Evolutionary conservation across 2,329 filamentous ascomycete genomes (phyloP).

Genomic region (Venturia effusa): DNA sequence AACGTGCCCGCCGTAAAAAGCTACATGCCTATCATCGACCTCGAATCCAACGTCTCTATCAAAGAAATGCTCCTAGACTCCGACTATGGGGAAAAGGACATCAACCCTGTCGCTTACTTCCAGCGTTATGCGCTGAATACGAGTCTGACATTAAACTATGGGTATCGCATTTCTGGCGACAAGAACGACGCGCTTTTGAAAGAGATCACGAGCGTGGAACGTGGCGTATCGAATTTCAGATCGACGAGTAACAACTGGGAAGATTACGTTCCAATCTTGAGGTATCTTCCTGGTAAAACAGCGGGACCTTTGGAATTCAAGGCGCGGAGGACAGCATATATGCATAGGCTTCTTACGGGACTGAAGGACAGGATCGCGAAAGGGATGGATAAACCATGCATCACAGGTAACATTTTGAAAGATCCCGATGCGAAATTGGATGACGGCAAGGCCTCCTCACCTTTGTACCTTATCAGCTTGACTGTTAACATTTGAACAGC

Average conservation of each 20-base stretch:
- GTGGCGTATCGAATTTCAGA: slow-evolving; percentile 63
- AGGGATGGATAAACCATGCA: slow-evolving; percentile 57
- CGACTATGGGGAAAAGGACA: slow-evolving; percentile 60
- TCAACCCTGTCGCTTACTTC: slow-evolving; percentile 39
- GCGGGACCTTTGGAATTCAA: slow-evolving; percentile 11
- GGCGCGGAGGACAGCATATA: slow-evolving; percentile 52
- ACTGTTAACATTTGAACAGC: slow-evolving; percentile 30
- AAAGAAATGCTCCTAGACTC: slow-evolving; percentile 34
- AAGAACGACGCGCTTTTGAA: slow-evolving; percentile 41
- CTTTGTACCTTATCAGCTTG: slow-evolving; percentile 17
- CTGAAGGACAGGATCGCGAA: slow-evolving; percentile 50
- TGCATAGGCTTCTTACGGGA: slow-evolving; percentile 47
- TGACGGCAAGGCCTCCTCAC: slow-evolving; percentile 36
- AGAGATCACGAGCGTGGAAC: slow-evolving; percentile 57
- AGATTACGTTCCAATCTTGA: slow-evolving; percentile 69
- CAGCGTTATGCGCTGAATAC: slow-evolving; percentile 45
- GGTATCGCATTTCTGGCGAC: slow-evolving; percentile 49
- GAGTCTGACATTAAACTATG: slow-evolving; percentile 43
- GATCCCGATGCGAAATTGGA: slow-evolving; percentile 59
- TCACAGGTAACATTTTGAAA: slow-evolving; percentile 60
- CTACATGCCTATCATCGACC: slow-evolving; percentile 43
- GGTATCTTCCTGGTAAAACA: slow-evolving; percentile 52
- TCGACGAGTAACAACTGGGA: slow-evolving; percentile 77
- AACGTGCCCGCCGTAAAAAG: slow-evolving; percentile 35
- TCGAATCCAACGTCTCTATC: slow-evolving; percentile 41